Base-by-base conservation (phyloP, 306 rosid genomes). In the Ziziphus jujuba region DNA sequence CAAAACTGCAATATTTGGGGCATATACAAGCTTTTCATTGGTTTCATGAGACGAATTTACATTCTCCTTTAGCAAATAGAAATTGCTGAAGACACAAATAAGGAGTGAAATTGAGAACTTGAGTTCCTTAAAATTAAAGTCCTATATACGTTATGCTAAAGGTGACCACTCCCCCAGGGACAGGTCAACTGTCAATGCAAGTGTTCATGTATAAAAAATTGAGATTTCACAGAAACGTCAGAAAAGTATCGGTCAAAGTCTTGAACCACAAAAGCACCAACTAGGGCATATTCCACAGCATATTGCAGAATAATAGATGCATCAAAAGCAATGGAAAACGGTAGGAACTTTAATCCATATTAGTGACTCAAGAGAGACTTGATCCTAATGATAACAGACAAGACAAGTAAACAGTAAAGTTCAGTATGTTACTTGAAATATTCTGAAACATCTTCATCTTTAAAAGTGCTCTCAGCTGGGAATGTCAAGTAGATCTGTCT, bases 391-490 rank as follows among this genome's bases (percentile, higher is more conserved):
- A 5, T 23, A 44, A 25, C 17, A 58, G 35, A 55, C 34, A 62
- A 49, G n/a, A 11, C 58, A 33, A 34, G 4, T 17, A n/a, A 23
- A 22, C 38, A 23, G 6, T 45, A 28, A 13, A 34, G 52, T 31
- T 7, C 28, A 75, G 50, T 57, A 58, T 51, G 65, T 70, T 80
- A 92, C 98, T 95, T 90, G 76, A 92, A 92, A 77, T 92, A 92
- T 57, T 90, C 98, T 0, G 98, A 92, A 80, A 92, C 98, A 61
- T 92, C 97, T 71, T 93, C 98, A 67, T 93, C 98, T 66, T 87
- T 93, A 75, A 93, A 93, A 13, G 93, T 87, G 81, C 98, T 93
- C 73, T 93, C 98, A 2, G 98, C 98, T 28, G 98, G 98, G 71
- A 93, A 93, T 9, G 98, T 93, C 67, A 93, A 73, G 72, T 93